A percentile compares a stretch with the other conserved stretches of the same genome.
These are phyloP conservation scores for Jaenimonas drosophilae DNA, from an alignment of 208 protist species.

Conservation along the genomic window DNA sequence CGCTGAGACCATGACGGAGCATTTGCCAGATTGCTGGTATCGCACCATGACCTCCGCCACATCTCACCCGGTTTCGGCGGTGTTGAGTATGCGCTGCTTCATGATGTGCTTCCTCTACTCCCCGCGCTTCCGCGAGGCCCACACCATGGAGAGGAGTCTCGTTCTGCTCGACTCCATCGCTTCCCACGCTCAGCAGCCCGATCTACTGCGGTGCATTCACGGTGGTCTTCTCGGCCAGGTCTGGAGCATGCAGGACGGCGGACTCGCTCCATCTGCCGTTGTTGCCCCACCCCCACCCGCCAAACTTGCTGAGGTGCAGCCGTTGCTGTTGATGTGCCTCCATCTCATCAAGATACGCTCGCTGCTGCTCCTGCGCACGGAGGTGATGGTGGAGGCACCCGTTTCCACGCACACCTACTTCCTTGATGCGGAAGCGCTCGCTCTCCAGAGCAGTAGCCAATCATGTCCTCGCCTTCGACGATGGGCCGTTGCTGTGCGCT, in stretches of 20 bases:
- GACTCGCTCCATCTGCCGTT: background rate
- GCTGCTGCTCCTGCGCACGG: constrained; percentile 15
- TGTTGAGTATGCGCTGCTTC: constrained; percentile 39
- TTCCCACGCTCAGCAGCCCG: constrained; percentile 35
- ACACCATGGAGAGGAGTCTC: constrained; percentile 5
- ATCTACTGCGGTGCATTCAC: constrained; percentile 34
- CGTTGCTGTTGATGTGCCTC: constrained; percentile 16
- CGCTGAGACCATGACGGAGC: constrained; percentile 11
- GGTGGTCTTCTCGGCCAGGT: constrained; percentile 29
- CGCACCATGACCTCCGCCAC: constrained; percentile 18
- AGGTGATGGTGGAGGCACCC: no score
- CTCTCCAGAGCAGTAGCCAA: no score
- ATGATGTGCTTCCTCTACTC: constrained; percentile 33
- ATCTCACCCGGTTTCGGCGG: constrained; percentile 39
- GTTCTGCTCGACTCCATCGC: constrained; percentile 23
- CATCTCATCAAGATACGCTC: constrained; percentile 18
- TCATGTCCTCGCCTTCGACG: no score
- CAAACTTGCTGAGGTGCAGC: background rate
- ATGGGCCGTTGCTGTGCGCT: no score
- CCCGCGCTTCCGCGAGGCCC: constrained; percentile 20
- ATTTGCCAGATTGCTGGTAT: constrained; percentile 50
- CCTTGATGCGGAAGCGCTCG: no score
- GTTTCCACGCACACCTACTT: no score
- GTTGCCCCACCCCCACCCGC: background rate
- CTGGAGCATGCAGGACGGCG: constrained; percentile 3